Evolutionary conservation across 2,329 filamentous ascomycete genomes (phyloP).

Genomic region (Hortaea werneckii): DNA sequence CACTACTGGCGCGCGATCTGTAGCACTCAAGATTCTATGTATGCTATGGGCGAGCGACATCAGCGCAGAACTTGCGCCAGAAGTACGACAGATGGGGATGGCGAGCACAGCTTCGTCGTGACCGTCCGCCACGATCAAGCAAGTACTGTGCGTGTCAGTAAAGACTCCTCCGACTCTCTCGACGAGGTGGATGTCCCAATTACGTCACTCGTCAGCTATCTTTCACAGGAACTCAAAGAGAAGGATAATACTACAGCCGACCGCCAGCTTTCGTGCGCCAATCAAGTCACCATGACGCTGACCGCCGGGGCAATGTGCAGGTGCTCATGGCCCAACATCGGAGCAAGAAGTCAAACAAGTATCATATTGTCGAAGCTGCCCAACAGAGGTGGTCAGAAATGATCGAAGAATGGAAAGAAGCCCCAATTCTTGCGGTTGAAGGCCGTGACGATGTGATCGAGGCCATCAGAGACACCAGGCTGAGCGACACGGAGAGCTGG

Average conservation of each 20-base stretch:
- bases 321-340: constrained; percentile 74
- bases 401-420: constrained; percentile 60
- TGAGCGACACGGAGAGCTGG: constrained; percentile 79
- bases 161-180: constrained; percentile 8
- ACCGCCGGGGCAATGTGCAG: constrained; percentile 52
- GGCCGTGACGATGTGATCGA: constrained; percentile 76
- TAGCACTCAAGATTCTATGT: constrained; percentile 66
- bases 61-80: constrained; percentile 71
- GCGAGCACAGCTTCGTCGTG: constrained; percentile 65
- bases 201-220: constrained; percentile 65
- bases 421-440: constrained; percentile 79
- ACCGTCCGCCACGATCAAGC: constrained; percentile 69
- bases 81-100: constrained; percentile 5
- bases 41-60: constrained; percentile 75
- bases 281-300: constrained; percentile 30
- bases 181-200: constrained; percentile 65
- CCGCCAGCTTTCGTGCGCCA: constrained; percentile 27
- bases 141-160: constrained; percentile 46
- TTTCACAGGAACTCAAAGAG: constrained; percentile 73
- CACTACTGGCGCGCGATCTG: constrained; percentile 59
- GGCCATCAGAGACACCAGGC: constrained; percentile 58
- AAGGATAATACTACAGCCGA: constrained; percentile 45
- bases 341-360: constrained; percentile 85
- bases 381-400: constrained; percentile 48
- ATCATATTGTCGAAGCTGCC: constrained; percentile 74